Evolutionary conservation across 371 early-diverging fungal species (phyloP).

Genomic region (Apophysomyces ossiformis): DNA sequence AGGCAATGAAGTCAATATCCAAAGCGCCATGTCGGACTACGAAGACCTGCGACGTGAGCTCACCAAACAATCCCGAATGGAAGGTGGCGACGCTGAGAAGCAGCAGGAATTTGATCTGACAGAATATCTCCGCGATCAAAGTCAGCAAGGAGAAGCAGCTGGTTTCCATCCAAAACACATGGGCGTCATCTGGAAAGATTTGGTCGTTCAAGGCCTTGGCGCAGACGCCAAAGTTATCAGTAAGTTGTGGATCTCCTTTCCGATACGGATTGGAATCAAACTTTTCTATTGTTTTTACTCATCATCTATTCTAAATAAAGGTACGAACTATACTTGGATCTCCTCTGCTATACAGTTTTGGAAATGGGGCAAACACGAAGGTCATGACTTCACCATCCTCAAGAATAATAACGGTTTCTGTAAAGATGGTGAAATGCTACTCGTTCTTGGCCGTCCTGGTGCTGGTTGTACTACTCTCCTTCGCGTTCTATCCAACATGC

Average conservation of each 20-base stretch:
- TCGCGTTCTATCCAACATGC: conserved; percentile 52
- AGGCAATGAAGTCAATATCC: conserved; percentile 55
- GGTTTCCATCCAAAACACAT: conserved; percentile 54
- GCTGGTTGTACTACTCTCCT: conserved; percentile 57
- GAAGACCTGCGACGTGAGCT: conserved; percentile 53
- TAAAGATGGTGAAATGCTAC: conserved; percentile 56
- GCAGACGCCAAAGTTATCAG: conserved; percentile 31
- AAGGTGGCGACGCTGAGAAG: conserved; percentile 30
- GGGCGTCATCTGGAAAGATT: conserved; percentile 53
- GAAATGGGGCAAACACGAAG: conserved; percentile 24
- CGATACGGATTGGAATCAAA: too few species aligned
- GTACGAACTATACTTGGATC: conserved; percentile 29
- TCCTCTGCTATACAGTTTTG: conserved; percentile 24
- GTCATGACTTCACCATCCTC: conserved; percentile 22
- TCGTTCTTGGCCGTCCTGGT: conserved; percentile 59
- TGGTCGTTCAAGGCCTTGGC: conserved; percentile 46
- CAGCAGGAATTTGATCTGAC: conserved; percentile 25
- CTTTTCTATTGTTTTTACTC: too few species aligned
- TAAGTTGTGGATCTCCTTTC: not conserved
- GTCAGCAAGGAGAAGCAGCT: conserved; percentile 21
- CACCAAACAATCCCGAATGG: conserved; percentile 45
- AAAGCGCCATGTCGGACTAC: conserved; percentile 47
- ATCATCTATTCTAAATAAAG: conserved; percentile 5
- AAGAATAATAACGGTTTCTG: conserved; percentile 40
- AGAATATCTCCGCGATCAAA: conserved; percentile 17